Evolutionary conservation across 2,329 filamentous ascomycete species (phyloP).

Genomic region (Botrytis squamosa): DNA sequence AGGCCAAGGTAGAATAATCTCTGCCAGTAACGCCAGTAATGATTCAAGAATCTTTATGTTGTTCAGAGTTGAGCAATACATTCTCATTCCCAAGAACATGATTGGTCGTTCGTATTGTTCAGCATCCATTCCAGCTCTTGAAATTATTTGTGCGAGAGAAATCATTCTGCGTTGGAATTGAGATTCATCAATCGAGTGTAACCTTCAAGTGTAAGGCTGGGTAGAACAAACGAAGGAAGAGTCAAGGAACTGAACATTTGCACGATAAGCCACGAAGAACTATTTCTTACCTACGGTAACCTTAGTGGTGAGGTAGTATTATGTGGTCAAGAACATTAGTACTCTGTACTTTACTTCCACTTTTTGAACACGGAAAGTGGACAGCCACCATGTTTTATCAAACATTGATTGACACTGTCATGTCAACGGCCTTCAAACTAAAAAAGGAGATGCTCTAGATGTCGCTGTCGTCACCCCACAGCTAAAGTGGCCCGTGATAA

Average conservation of each 20-base stretch:
- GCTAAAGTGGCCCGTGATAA: slow-evolving; percentile 2
- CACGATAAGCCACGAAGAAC: not conserved
- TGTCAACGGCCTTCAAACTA: not conserved
- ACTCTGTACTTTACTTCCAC: not conserved
- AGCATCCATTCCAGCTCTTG: not conserved
- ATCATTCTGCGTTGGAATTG: not conserved
- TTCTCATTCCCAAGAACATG: not conserved
- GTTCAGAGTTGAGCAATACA: not conserved
- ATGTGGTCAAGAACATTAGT: not conserved
- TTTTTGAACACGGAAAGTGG: not conserved
- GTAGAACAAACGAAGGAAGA: not conserved
- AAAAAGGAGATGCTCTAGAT: slow-evolving; percentile 1
- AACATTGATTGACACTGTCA: not conserved
- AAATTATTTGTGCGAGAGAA: not conserved
- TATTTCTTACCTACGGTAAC: too few relatives aligned
- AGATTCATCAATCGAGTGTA: not conserved
- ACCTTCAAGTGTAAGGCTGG: not conserved
- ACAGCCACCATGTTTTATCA: not conserved
- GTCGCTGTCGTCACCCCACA: slow-evolving; percentile 2
- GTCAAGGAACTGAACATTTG: not conserved
- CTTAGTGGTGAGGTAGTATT: not conserved
- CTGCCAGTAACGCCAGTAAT: not conserved
- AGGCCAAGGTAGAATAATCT: not conserved
- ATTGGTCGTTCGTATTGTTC: not conserved
- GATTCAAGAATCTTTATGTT: too few relatives aligned